Evolutionary conservation across 75 land plant genomes (phyloP).

Genomic region (Larix kaempferi): DNA sequence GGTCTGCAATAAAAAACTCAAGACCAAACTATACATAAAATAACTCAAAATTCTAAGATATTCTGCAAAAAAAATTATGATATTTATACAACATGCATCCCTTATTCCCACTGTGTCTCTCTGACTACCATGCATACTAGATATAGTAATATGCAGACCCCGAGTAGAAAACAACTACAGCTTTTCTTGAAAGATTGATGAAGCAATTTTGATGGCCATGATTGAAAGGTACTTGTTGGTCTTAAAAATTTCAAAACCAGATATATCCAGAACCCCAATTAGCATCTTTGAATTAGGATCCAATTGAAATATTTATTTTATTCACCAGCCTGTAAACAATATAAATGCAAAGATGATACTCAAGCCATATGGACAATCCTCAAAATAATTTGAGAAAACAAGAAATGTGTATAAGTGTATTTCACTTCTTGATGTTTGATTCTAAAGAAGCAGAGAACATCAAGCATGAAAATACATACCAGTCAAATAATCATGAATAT

Average conservation of each 20-base stretch:
- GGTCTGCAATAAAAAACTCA: no score
- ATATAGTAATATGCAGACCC: no score
- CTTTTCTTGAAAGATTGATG: neutral
- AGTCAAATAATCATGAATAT: slow-evolving; percentile 93
- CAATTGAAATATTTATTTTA: slow-evolving; percentile 90
- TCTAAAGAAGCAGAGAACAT: neutral
- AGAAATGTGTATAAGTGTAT: neutral
- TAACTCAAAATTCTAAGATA: neutral
- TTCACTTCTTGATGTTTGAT: neutral
- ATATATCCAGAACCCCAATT: slow-evolving; percentile 99
- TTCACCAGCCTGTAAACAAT: slow-evolving; percentile 79
- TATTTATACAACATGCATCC: neutral
- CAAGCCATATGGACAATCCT: neutral
- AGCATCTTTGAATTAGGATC: slow-evolving; percentile 83
- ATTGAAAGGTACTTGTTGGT: slow-evolving; percentile 71
- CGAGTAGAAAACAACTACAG: no score
- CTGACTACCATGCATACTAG: neutral
- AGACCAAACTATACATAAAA: no score
- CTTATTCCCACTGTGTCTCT: neutral
- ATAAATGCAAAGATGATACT: neutral
- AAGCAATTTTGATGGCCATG: neutral
- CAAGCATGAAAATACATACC: slow-evolving; percentile 43
- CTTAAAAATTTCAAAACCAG: slow-evolving; percentile 99
- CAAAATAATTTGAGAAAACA: neutral
- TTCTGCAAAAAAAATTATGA: neutral